Percentiles rank a stretch among this genome's conserved stretches.
Conservation (phyloP, 257 asterid genomes). For the Ehretia macrophylla region DNA sequence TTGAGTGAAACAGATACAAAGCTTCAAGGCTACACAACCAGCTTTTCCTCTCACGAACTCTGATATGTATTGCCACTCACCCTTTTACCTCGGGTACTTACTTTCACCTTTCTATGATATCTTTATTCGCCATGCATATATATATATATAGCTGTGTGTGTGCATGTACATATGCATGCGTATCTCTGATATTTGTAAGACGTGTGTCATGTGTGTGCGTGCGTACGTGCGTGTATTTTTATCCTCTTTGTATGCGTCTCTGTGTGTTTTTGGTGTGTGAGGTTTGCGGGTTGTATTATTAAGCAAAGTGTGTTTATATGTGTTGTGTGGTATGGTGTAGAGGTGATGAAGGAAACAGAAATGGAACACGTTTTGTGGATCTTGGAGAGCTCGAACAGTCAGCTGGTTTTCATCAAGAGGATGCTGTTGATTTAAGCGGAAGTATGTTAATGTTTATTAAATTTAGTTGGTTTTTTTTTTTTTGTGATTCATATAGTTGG, state of each 20-base stretch:
- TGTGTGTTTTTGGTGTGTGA: no score
- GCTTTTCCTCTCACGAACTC: constrained; percentile 31
- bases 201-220: no score
- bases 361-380: constrained; percentile 40
- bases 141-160: background rate
- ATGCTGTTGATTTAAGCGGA: constrained; percentile 52
- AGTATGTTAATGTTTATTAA: constrained; percentile 29
- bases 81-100: constrained; percentile 61
- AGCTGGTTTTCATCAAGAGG: constrained; percentile 43
- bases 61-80: constrained; percentile 57
- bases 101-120: background rate
- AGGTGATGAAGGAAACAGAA: constrained; percentile 41
- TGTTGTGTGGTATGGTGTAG: constrained; percentile 22
- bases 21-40: constrained; percentile 39
- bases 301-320: background rate
- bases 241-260: background rate
- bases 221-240: background rate
- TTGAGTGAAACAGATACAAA: constrained; percentile 43
- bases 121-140: background rate
- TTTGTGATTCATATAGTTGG: background rate
- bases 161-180: background rate
- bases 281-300: background rate
- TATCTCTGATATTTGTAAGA: background rate
- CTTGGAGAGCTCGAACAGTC: constrained; percentile 64
- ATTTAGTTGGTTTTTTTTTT: background rate